Base-by-base conservation (phyloP, 768 basidiomycete species). In the Chiua virens region DNA sequence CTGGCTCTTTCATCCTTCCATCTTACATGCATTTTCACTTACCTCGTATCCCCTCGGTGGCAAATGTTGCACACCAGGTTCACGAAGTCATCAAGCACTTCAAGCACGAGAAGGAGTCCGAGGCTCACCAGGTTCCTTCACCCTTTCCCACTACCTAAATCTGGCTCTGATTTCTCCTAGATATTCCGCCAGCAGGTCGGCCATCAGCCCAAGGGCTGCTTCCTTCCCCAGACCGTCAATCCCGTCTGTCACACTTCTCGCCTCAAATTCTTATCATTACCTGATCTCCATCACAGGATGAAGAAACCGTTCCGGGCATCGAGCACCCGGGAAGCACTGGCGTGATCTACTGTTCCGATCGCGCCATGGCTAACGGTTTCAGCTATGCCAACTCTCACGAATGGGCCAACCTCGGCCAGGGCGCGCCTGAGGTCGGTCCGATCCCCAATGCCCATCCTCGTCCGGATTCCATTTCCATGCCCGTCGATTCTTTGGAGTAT, bases 361-460 rank as follows among this genome's bases (percentile, higher is more conserved):
- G 93, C 52, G 90, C 93, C n/a, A 91, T 92, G 75, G 92, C 92
- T 11, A 96, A 97, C 64, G 94, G 94, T 9, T 97, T 93, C 75
- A 85, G 73, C 56, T 89, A 90, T 58, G 80, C 87, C 52, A 74
- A 75, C 57, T 84, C 83, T 14, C 85, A 90, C 61, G 85, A 86
- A 56, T 93, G 92, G 91, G 79, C 88, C 6, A 92, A 92, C 63
- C 77, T 92, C 10, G 95, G 94, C n/a, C 92, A 95, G 71, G 91
- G 89, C 38, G 90, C 91, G 15, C 92, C 92, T 8, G 92, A 93
- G 70, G 87, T 92, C 5, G 93, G 93, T 0, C 82, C 81, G 3
- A 83, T 95, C 40, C 92, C 92, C 10, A 79, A 81, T 49, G 89
- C 88, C 3, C 79, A 85, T 0, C 67, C 77, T 37, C 83, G 90